These are phyloP conservation scores for Debaryomyces maramus DNA, from an alignment of 805 yeast genomes.

Conservation along the genomic window DNA sequence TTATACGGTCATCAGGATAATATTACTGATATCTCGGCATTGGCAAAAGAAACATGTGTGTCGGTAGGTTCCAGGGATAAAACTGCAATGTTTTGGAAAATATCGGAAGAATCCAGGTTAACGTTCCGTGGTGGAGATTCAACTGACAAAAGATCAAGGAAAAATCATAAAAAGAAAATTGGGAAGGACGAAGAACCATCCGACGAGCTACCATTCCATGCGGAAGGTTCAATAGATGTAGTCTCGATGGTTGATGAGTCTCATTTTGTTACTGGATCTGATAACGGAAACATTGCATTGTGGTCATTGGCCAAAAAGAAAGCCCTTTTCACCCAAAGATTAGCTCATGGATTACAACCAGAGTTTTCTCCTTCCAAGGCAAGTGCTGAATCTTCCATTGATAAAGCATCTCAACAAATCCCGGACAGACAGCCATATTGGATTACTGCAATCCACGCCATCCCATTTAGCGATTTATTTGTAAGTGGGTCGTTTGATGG, in stretches of 20 bases:
- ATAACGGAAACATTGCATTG: conserved; percentile 84
- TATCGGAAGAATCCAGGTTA: conserved; percentile 89
- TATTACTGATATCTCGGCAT: conserved; percentile 77
- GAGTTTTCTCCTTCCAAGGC: conserved; percentile 39
- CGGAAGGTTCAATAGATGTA: conserved; percentile 89
- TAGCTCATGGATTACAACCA: conserved; percentile 75
- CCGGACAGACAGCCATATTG: conserved; percentile 78
- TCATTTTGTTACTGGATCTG: conserved; percentile 92
- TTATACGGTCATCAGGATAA: conserved; percentile 94
- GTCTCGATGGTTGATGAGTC: conserved; percentile 90
- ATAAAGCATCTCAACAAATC: conserved; percentile 46
- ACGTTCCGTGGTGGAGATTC: conserved; percentile 90
- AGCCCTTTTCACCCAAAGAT: conserved; percentile 67
- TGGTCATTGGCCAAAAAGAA: conserved; percentile 93
- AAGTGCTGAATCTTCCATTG: conserved; percentile 57
- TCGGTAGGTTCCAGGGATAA: conserved; percentile 95
- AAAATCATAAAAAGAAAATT: conserved; percentile 27
- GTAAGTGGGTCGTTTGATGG: conserved; percentile 91
- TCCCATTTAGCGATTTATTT: conserved; percentile 83
- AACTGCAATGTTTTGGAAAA: conserved; percentile 95
- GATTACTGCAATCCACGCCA: conserved; percentile 78
- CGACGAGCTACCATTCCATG: conserved; percentile 34
- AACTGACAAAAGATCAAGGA: conserved; percentile 42
- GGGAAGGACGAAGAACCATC: conserved; percentile 18
- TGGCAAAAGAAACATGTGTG: conserved; percentile 87